Base-by-base conservation (phyloP, 768 basidiomycete species). In the Lentinula sp. region DNA sequence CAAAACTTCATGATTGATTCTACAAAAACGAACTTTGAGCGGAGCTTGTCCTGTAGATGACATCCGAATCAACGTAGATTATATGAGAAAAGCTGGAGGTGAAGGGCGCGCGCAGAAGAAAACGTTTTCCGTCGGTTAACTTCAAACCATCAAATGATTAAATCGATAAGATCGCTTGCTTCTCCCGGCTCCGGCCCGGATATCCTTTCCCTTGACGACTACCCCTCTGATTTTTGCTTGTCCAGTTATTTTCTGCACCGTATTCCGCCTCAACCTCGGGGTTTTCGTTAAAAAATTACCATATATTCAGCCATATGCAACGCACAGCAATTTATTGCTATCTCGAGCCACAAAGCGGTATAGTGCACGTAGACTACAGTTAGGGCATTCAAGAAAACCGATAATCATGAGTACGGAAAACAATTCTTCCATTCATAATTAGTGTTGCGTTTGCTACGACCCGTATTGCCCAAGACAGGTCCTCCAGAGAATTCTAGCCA, bases 1-100 rank as follows among this genome's bases (percentile, higher is more conserved):
- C 28, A 28, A 62, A 28, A 62, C 10, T 62, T 64, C 42, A 62
- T 64, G 53, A 70, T 69, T 43, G 66, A 70, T 34, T 61, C 62
- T 53, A 80, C 9, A 77, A 71, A 84, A 87, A 89, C 37, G 75
- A 67, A 0, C 78, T 73, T 66, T 92, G 91, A 1, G 81, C 79
- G 2, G 80, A 62, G 64, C 87, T 86, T 0, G 91, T 92, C 69
- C 91, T 91, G 2, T 80, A 83, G 28, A 87, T 78, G 31, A 94
- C 79, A 69, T 91, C 13, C 3, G 5, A 39, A 39, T 8, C 37
- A 39, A 39, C 9, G 13, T 8, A 13, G 13, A 39, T 8, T 8
- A 11, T 8, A 21, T 9, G 46, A 48, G 5, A 10, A 21, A 21
- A 18, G 8, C 2, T n/a, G 21, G 21, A 16, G 46, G 9, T 18